Conservation (phyloP, 1,284 basidiomycete species). For the Puccinia polysora region DNA sequence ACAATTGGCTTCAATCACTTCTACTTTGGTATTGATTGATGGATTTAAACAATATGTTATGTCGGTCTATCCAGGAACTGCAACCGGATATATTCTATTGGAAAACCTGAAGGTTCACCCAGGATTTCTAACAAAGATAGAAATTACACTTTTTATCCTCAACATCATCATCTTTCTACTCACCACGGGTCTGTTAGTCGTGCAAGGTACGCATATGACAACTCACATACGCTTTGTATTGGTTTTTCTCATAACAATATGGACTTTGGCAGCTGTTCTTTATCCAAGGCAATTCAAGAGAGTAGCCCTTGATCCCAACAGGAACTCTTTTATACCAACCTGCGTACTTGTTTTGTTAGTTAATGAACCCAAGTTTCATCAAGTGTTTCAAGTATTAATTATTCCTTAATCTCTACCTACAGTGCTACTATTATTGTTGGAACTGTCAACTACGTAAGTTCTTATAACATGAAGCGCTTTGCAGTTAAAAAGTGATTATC, state of each 20-base stretch:
- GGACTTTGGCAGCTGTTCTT: constrained; percentile 23
- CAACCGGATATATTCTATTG: constrained; percentile 20
- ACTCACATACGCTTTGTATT: neutral
- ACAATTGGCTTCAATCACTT: neutral
- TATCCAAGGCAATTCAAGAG: constrained; percentile 28
- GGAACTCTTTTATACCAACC: constrained; percentile 35
- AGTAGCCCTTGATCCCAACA: constrained; percentile 24
- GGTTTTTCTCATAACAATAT: too few species aligned
- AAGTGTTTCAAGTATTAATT: neutral
- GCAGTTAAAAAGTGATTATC: too few species aligned
- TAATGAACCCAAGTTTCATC: neutral
- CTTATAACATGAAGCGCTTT: too few species aligned
- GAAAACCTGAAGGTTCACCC: constrained; percentile 16
- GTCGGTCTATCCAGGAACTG: too few species aligned
- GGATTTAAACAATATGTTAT: too few species aligned
- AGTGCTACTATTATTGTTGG: constrained; percentile 36
- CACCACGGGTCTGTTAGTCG: constrained; percentile 10
- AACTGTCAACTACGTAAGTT: constrained; percentile 25
- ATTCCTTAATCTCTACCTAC: neutral
- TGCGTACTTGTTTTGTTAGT: constrained; percentile 29
- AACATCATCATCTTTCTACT: constrained; percentile 16
- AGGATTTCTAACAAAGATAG: constrained; percentile 9
- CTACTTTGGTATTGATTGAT: too few species aligned
- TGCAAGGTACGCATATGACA: constrained; percentile 9
- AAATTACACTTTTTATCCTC: constrained; percentile 24